phyloP scores from a whole-genome alignment of 2,329 filamentous ascomycete species.

The Diaporthe amygdali region DNA sequence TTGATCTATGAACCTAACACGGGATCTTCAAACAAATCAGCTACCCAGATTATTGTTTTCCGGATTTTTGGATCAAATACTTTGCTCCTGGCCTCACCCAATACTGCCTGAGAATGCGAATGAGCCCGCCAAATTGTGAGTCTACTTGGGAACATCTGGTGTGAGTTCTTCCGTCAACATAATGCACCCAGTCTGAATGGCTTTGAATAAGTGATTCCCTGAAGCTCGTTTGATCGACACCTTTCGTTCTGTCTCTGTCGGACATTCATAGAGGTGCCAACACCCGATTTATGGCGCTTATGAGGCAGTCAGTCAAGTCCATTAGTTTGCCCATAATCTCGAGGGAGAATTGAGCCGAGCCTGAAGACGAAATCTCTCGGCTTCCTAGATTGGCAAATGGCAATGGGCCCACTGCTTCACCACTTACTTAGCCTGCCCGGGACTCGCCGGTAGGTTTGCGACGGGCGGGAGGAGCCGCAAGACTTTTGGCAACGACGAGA shows the following conservation, averaged over 20 bases:
- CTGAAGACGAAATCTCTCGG: not conserved
- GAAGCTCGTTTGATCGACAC: not conserved
- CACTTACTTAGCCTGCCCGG: not conserved
- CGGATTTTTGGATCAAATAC: no score
- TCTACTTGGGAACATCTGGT: not conserved
- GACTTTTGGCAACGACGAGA: not conserved
- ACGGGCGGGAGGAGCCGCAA: not conserved
- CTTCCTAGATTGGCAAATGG: not conserved
- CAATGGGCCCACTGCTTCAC: not conserved
- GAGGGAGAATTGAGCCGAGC: not conserved
- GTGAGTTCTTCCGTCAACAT: not conserved
- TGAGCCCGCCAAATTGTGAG: not conserved
- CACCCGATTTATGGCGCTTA: not conserved
- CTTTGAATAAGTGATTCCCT: no score
- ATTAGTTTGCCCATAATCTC: not conserved
- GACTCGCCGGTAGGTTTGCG: not conserved
- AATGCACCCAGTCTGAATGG: not conserved
- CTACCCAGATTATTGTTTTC: no score
- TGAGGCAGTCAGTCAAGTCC: no score
- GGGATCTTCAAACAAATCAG: no score
- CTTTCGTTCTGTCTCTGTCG: not conserved
- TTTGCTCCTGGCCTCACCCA: not conserved
- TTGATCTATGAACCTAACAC: not conserved
- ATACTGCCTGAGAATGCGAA: no score
- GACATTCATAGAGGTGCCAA: not conserved